A percentile compares a stretch with the other conserved stretches of the same genome.
phyloP scores from a whole-genome alignment of 176 grass and related monocot genomes.

The Zea mays region DNA sequence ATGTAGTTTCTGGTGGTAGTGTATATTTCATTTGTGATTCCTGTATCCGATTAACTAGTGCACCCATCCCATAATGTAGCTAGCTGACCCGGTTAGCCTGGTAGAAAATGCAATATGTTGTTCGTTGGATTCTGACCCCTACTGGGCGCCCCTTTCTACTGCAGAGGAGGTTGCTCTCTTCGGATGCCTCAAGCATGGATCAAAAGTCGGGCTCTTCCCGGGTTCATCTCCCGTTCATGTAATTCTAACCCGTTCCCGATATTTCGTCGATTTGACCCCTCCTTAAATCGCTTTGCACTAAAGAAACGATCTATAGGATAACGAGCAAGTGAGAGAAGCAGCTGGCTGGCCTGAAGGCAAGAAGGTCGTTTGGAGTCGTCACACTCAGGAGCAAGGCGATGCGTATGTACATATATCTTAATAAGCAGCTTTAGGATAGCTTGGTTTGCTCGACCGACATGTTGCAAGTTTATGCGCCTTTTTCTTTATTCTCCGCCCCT shows the following conservation, averaged over 20 bases:
- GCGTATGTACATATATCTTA: conserved; percentile 33
- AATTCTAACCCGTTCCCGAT: conserved; percentile 20
- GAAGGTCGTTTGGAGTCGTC: not conserved
- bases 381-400: not conserved
- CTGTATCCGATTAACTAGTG: not conserved
- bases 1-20: not conserved
- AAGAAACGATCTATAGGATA: conserved; percentile 13
- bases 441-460: no score
- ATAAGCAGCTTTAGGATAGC: not conserved
- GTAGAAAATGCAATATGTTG: not conserved
- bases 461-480: no score
- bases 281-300: no score
- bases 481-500: no score
- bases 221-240: conserved; percentile 43
- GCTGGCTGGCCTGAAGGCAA: not conserved
- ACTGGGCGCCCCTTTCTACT: conserved; percentile 10
- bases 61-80: not conserved
- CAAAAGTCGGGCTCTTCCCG: conserved; percentile 35
- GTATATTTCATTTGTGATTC: not conserved
- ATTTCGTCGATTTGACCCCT: not conserved
- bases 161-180: conserved; percentile 59
- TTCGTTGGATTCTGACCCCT: conserved; percentile 8
- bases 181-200: conserved; percentile 31
- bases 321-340: conserved; percentile 36
- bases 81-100: not conserved